Base-by-base conservation (phyloP, 345 rosid species). In the Draba incana region DNA sequence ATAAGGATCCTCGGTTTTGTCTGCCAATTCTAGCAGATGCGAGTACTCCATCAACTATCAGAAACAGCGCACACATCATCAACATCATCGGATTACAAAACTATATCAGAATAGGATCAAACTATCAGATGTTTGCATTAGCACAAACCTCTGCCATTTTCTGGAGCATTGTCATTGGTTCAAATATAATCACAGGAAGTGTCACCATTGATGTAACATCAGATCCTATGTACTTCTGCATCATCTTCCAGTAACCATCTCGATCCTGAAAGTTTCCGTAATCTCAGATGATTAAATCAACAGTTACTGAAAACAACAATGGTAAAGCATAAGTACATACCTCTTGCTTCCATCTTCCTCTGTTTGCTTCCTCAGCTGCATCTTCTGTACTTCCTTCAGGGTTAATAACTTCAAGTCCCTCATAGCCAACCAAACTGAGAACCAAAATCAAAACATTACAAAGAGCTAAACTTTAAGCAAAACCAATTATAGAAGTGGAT, bases 151-250 rank as follows among this genome's bases (percentile, higher is more conserved):
- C 99, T 6, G 98, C 98, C 92, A 94, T 85, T 81, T 83, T 94
- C 88, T 94, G 99, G 58, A 91, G 78, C 92, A 88, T 92, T 42
- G 99, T 83, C 88, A 82, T 81, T 68, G 99, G 99, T 76, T 94
- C 98, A 77, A 86, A 91, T 64, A 91, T 94, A 63, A 94, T 76
- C 11, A 94, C 99, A 4, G 98, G 99, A 66, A 94, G 93, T 5
- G 98, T 92, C 76, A 94, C 99, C 98, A 94, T 79, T 3, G 99
- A 94, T 51, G 97, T 92, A 49, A 94, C 86, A 75, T 94, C 99
- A 57, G 98, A 66, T 48, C 99, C 99, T 63, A 89, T 75, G 51
- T 92, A 92, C 51, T 89, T 94, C 48, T 92, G 99, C 99, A 94
- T 94, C 90, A 86, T 94, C 84, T 88, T 94, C 98, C 99, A 94